Base-by-base conservation (phyloP, 345 rosid genomes). In the Excoecaria agallocha region DNA sequence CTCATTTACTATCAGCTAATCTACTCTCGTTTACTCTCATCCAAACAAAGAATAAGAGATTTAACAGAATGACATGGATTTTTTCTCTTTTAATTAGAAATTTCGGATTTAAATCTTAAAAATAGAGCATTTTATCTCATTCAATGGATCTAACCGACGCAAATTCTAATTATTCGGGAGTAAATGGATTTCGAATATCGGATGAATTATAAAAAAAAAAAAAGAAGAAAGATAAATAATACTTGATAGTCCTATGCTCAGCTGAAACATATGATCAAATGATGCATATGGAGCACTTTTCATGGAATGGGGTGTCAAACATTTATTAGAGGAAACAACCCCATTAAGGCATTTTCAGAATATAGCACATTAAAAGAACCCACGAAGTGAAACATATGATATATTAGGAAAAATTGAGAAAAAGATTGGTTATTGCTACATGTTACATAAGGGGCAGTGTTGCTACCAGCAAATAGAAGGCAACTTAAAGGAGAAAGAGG, bases 381-480 rank as follows among this genome's bases (percentile, higher is more conserved):
- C 56, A 24, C 61, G 68, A 24, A 66, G 24, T 74, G 70, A 57
- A 5, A 71, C 45, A 56, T 30, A 30, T 30, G 30, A 30, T 71
- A 57, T 71, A 65, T 74, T 1, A 35, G 39, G 4, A 49, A 24
- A 24, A 69, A 16, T 51, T 37, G 17, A 19, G 59, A 59, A 59
- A 8, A 25, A 50, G 66, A 41, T 65, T 56, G 49, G 37, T 61
- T 45, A 38, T 3, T 37, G 48, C 58, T 12, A 51, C 39, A 65
- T 76, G 63, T 45, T 45, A 58, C 72, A 57, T 72, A 16, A 48
- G 5, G 5, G 19, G 24, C 75, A 50, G 45, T 45, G 20, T 16
- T 69, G 74, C 87, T 88, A 91, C 97, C 94, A 89, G 83, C 93
- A 94, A 38, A 87, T 76, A 63, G 90, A 88, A 12, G 95, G 94